These are phyloP conservation scores for Rhododendron ferrugineum DNA, from an alignment of 148 eudicot species.

Conservation along the genomic window DNA sequence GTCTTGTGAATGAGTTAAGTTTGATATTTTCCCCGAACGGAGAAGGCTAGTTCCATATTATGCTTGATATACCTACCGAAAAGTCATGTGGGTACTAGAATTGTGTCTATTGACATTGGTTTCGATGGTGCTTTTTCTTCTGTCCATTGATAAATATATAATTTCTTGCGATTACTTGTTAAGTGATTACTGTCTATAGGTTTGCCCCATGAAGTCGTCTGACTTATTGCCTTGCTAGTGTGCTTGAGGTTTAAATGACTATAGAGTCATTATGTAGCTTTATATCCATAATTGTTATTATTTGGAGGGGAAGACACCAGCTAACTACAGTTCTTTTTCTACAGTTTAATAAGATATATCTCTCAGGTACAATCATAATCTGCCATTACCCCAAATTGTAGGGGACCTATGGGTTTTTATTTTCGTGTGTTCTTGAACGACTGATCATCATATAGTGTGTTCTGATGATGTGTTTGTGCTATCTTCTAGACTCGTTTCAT, in stretches of 20 bases:
- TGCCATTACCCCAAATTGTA: neutral
- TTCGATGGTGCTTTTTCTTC: neutral
- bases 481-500: neutral
- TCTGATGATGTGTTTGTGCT: neutral
- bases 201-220: neutral
- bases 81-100: neutral
- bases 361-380: neutral
- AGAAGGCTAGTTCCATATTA: neutral
- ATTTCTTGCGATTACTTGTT: neutral
- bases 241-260: neutral
- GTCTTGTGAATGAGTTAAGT: neutral
- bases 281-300: neutral
- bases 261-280: neutral
- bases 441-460: neutral
- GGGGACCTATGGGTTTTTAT: neutral
- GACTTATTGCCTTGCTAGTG: neutral
- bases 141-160: neutral
- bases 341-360: neutral
- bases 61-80: neutral
- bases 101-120: neutral
- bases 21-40: neutral
- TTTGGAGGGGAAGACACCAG: slow-evolving; percentile 5
- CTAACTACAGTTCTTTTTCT: neutral
- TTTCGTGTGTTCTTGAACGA: neutral
- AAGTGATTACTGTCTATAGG: neutral